Conservation (phyloP, 2,329 filamentous ascomycete species). For the Pseudophaeomoniella oleicola region DNA sequence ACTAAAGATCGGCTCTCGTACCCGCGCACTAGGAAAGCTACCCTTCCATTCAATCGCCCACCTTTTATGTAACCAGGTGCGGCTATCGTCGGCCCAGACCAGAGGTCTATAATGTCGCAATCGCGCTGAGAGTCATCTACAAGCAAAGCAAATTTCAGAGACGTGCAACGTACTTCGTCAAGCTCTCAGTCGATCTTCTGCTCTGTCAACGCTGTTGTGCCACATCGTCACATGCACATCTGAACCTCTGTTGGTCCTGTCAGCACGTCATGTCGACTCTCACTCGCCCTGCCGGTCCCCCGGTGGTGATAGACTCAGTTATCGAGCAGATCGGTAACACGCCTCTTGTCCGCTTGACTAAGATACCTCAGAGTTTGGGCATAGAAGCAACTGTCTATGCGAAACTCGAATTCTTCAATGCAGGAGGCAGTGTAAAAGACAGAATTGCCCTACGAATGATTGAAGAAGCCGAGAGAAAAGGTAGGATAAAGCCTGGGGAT, state of each 20-base stretch:
- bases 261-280: slow-evolving; percentile 34
- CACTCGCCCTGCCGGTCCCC: slow-evolving; percentile 36
- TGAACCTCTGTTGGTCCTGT: too few relatives aligned
- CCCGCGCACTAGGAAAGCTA: too few relatives aligned
- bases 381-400: slow-evolving; percentile 81
- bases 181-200: too few relatives aligned
- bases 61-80: background rate
- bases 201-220: too few relatives aligned
- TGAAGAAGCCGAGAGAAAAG: slow-evolving; percentile 79
- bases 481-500: slow-evolving; percentile 91
- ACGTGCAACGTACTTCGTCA: too few relatives aligned
- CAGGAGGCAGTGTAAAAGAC: slow-evolving; percentile 87
- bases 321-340: slow-evolving; percentile 89
- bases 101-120: too few relatives aligned
- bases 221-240: too few relatives aligned
- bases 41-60: too few relatives aligned
- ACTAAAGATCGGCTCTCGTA: too few relatives aligned
- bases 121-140: too few relatives aligned
- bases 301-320: slow-evolving; percentile 49
- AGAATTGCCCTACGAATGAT: slow-evolving; percentile 95
- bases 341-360: slow-evolving; percentile 87
- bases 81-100: background rate
- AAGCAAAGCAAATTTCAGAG: background rate
- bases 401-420: slow-evolving; percentile 88
- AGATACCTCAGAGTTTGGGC: slow-evolving; percentile 77